phyloP scores from a whole-genome alignment of 208 protist species.

The Leishmania guyanensis region DNA sequence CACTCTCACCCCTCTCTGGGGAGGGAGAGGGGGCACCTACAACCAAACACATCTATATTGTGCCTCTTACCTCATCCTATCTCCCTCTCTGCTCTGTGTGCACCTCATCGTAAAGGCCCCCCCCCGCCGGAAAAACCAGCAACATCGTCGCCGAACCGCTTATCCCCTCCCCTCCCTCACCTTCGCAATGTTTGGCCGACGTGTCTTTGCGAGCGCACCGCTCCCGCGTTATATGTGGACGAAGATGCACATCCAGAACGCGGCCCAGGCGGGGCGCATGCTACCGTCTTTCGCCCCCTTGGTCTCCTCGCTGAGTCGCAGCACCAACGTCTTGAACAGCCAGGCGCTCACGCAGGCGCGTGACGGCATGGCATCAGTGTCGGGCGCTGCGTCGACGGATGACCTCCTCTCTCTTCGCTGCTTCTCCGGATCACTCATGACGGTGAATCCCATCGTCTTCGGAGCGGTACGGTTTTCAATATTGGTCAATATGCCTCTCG shows the following conservation, averaged over 20 bases:
- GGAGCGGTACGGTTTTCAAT: slow-evolving; percentile 13
- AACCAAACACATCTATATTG: background rate
- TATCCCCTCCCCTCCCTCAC: too few species aligned
- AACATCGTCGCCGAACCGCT: too few species aligned
- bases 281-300: slow-evolving; percentile 67
- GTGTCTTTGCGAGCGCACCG: slow-evolving; percentile 76
- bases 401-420: slow-evolving; percentile 14
- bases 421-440: background rate
- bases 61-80: background rate
- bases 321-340: slow-evolving; percentile 29
- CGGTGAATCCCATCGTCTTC: slow-evolving; percentile 14
- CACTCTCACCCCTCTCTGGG: background rate
- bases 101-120: too few species aligned
- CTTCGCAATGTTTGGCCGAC: slow-evolving; percentile 73
- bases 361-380: slow-evolving; percentile 33
- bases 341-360: slow-evolving; percentile 27
- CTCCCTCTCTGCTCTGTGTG: too few species aligned
- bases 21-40: background rate
- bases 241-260: slow-evolving; percentile 69
- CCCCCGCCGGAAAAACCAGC: too few species aligned
- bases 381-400: slow-evolving; percentile 12
- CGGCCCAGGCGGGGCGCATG: slow-evolving; percentile 54
- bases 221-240: slow-evolving; percentile 74
- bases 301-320: slow-evolving; percentile 17
- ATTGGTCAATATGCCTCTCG: slow-evolving; percentile 26